phyloP scores from a whole-genome alignment of 768 basidiomycete genomes.

The Podaxis pistillaris region DNA sequence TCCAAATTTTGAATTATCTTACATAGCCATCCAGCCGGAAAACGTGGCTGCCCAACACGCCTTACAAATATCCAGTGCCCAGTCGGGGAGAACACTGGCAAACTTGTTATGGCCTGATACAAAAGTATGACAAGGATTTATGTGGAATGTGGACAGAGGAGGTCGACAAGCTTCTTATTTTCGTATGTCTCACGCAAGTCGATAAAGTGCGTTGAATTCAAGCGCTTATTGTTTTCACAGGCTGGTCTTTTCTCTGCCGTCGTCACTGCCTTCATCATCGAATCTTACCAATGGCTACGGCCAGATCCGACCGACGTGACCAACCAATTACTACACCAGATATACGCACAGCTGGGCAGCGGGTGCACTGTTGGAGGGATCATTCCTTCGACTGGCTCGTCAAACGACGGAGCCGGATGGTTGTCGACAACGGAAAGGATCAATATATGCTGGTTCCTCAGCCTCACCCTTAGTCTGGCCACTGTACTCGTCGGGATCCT shows the following conservation, averaged over 20 bases:
- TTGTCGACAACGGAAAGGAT: slow-evolving; percentile 6
- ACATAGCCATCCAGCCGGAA: neutral
- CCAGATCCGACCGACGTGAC: slow-evolving; percentile 17
- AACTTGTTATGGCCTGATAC: slow-evolving; percentile 18
- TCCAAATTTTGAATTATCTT: neutral
- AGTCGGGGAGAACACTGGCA: slow-evolving; percentile 25
- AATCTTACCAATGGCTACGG: slow-evolving; percentile 23
- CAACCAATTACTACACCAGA: neutral
- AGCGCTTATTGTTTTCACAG: slow-evolving; percentile 10
- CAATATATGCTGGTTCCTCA: slow-evolving; percentile 22
- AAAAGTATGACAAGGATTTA: slow-evolving; percentile 11
- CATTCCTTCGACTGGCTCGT: neutral
- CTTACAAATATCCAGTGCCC: slow-evolving; percentile 17
- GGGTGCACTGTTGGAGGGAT: neutral
- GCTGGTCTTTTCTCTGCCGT: slow-evolving; percentile 27
- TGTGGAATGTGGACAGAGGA: slow-evolving; percentile 18
- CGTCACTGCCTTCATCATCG: slow-evolving; percentile 25
- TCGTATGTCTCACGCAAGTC: slow-evolving; percentile 4
- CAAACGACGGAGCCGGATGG: neutral
- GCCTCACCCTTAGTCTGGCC: slow-evolving; percentile 20
- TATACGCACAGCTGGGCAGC: neutral
- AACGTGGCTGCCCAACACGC: slow-evolving; percentile 20
- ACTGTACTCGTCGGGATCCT: slow-evolving; percentile 21
- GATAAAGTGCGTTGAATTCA: neutral
- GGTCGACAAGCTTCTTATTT: slow-evolving; percentile 17